Evolutionary conservation across 495 filamentous ascomycete genomes (phyloP), one percentile per base, ranked within the genome.

Genomic region (Penicillium subrubescens): DNA sequence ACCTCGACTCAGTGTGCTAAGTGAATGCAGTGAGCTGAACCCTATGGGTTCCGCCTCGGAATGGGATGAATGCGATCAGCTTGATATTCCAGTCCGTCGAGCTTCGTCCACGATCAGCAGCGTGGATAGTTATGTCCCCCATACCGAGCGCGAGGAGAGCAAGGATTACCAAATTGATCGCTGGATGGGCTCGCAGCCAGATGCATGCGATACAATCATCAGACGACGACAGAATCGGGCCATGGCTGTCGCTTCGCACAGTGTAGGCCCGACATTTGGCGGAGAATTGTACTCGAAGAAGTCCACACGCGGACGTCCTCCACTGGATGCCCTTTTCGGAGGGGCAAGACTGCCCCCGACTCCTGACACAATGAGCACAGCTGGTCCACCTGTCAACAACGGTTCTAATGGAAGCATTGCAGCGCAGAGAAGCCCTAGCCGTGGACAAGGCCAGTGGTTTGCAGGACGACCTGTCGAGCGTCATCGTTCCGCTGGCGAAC

Each of bases 21-120:
- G 91, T 69, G 90, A 94, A 73, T 92, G 89, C 68, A 92, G 90
- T 34, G 91, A 93, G 65, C 67, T 90, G 12, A 89, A 87, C 69
- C 80, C 91, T 7, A 88, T 89, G 60, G 90, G 74, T 33, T 71
- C 67, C 8, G 48, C 61, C 0, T 61, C 65, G 12, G 61, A 51
- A 41, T 65, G 56, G 43, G 50, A 72, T 41, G 69, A 67, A 8
- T 71, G 69, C 44, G 77, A 81, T 57, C 57, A 71, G 51, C 50
- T 80, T 21, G 70, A 79, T 7, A 76, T 79, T 14, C 74, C 77
- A 6, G 54, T 79, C 17, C 73, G 75, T 15, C 69, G 65, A 62
- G 57, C 64, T 35, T 59, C 67, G 1, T 65, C 70, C 1, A 62
- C 63, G 5, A 51, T 62, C 11, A 59, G 62, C 14, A 69, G 65